phyloP scores from a whole-genome alignment of 768 basidiomycete genomes.

The Pulveroboletus frians region DNA sequence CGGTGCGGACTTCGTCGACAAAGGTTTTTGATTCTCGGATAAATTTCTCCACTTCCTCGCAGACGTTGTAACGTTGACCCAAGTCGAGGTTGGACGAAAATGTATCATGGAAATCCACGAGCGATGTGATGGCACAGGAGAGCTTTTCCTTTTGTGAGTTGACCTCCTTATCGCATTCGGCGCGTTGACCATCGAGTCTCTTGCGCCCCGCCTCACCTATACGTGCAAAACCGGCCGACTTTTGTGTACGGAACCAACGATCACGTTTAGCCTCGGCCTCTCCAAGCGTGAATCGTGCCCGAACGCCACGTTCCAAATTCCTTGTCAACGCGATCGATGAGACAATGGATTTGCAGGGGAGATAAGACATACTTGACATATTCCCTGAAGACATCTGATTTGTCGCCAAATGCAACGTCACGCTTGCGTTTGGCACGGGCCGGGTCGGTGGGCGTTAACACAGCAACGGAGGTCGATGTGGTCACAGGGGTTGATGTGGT shows the following conservation, averaged over 20 bases:
- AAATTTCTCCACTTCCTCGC: constrained; percentile 18
- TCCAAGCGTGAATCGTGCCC: constrained; percentile 20
- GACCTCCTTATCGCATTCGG: constrained; percentile 25
- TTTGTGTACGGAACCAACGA: constrained; percentile 29
- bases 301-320: constrained; percentile 28
- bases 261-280: constrained; percentile 29
- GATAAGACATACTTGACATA: constrained; percentile 24
- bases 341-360: not conserved
- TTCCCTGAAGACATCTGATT: constrained; percentile 24
- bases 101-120: constrained; percentile 20
- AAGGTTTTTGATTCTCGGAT: constrained; percentile 24
- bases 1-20: constrained; percentile 20
- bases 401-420: constrained; percentile 18
- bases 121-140: constrained; percentile 20
- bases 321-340: constrained; percentile 12
- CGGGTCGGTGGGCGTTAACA: constrained; percentile 15
- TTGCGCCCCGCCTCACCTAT: constrained; percentile 28
- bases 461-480: constrained; percentile 10
- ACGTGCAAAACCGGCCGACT: constrained; percentile 25
- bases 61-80: constrained; percentile 25
- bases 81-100: constrained; percentile 23
- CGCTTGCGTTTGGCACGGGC: constrained; percentile 25
- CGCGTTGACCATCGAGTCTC: constrained; percentile 26
- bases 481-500: constrained; percentile 5
- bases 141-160: constrained; percentile 23